Evolutionary conservation across 257 asterid genomes (phyloP), one percentile per base, ranked within the genome.

Genomic region (Penstemon barbatus): DNA sequence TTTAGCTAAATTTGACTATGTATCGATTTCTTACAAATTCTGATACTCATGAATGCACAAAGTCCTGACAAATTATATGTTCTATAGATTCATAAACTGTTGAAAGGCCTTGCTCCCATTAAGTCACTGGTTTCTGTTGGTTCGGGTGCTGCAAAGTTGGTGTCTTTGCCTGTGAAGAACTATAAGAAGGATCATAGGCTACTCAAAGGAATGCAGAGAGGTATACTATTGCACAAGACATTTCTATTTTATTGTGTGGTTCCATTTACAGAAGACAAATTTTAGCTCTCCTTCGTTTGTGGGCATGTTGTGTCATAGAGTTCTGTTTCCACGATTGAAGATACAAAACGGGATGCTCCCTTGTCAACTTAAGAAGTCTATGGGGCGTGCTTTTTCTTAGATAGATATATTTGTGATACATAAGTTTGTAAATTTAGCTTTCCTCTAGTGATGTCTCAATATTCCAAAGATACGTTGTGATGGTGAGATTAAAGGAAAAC

Each of bases 191-290:
- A 94, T 74, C 87, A 84, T 33, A 87, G 91, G 71, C 73, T 94
- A 81, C 82, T 94, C 61, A 94, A 89, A 81, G 99, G 99, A 81
- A 80, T 94, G 91, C 99, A 94, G 80, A 89, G 98, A 85, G 99
- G 99, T 91, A 81, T 46, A 67, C 61, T 62, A 8, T 50, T 63
- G 56, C 53, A 37, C 56, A 9, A 54, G 48, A 50, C 40, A 57
- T 63, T 5, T 57, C 70, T 60, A 51, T 41, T 77, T 12, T 57
- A 68, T 61, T 64, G 57, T 56, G 55, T 25, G 53, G 41, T 67
- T 77, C 50, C 40, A 25, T 67, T 39, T 49, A 44, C 43, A 58
- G 38, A 60, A 61, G 41, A 50, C 54, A 33, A 74, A 60, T 11
- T 43, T 59, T 11, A 48, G 62, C 61, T 45, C 5, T 7, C 57